phyloP scores from a whole-genome alignment of 148 eudicot species.

The Simmondsia chinensis region DNA sequence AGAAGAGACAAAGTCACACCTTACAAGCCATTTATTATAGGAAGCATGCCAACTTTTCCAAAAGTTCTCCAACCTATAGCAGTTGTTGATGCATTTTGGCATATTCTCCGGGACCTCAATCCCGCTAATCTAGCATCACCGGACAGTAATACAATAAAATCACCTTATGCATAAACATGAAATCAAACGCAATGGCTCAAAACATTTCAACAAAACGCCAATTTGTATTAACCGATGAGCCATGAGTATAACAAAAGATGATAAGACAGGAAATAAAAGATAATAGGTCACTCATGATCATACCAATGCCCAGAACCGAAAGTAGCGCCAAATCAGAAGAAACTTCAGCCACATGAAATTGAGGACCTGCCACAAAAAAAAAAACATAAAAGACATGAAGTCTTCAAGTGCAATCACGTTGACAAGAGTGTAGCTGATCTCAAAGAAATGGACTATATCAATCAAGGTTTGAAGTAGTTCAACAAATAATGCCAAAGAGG shows the following conservation, averaged over 20 bases:
- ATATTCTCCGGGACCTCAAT: conserved; percentile 91
- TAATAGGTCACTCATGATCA: too few species aligned
- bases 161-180: too few species aligned
- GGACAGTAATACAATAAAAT: too few species aligned
- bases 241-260: conserved; percentile 2
- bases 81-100: conserved; percentile 95
- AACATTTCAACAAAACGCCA: too few species aligned
- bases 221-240: background rate
- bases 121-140: conserved; percentile 54
- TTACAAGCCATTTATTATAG: conserved; percentile 96
- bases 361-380: conserved; percentile 49
- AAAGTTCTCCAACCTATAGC: conserved; percentile 83
- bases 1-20: conserved; percentile 33
- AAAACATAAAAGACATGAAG: conserved; percentile 5
- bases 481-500: background rate
- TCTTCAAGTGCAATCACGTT: background rate
- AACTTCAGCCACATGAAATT: conserved; percentile 99
- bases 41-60: conserved; percentile 99
- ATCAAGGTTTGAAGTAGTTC: background rate
- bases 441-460: background rate
- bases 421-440: background rate
- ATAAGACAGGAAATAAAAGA: background rate
- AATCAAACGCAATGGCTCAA: too few species aligned
- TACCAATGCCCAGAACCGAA: conserved; percentile 93
- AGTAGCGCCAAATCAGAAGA: conserved; percentile 92